Percentiles rank a stretch among this genome's conserved stretches.
These are phyloP conservation scores for Hyaloscypha variabilis DNA, from an alignment of 495 filamentous ascomycete species.

Conservation along the genomic window DNA sequence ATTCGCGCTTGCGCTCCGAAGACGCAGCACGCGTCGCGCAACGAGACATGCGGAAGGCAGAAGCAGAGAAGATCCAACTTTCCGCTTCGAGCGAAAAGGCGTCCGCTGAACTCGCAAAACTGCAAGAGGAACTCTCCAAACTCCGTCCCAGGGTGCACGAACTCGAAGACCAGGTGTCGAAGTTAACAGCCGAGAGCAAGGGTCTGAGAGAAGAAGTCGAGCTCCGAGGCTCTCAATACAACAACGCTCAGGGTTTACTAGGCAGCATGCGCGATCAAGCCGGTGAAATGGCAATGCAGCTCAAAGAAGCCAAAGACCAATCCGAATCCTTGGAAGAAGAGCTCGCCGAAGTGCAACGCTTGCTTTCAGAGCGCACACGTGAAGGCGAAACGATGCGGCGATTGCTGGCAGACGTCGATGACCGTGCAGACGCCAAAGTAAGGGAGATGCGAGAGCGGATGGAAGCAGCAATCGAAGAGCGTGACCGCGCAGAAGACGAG, in stretches of 20 bases:
- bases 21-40: slow-evolving; percentile 70
- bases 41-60: slow-evolving; percentile 73
- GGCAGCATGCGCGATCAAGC: slow-evolving; percentile 92
- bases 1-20: slow-evolving; percentile 71
- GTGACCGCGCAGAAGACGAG: slow-evolving; percentile 92
- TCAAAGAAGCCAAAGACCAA: slow-evolving; percentile 84
- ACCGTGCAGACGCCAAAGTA: slow-evolving; percentile 74
- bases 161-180: slow-evolving; percentile 69
- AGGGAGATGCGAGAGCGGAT: slow-evolving; percentile 88
- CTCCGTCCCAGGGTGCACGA: slow-evolving; percentile 66
- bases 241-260: slow-evolving; percentile 81
- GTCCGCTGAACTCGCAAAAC: slow-evolving; percentile 64
- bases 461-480: slow-evolving; percentile 87
- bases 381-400: slow-evolving; percentile 96
- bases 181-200: slow-evolving; percentile 64
- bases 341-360: slow-evolving; percentile 80
- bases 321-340: slow-evolving; percentile 93
- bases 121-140: slow-evolving; percentile 68
- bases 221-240: slow-evolving; percentile 82
- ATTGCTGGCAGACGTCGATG: slow-evolving; percentile 83
- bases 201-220: slow-evolving; percentile 80
- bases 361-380: slow-evolving; percentile 89
- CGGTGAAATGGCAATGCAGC: slow-evolving; percentile 84
- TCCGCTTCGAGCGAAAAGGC: slow-evolving; percentile 70
- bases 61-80: slow-evolving; percentile 77